phyloP scores from a whole-genome alignment of 1,284 basidiomycete genomes.

The Anthracocystis walkeri region DNA sequence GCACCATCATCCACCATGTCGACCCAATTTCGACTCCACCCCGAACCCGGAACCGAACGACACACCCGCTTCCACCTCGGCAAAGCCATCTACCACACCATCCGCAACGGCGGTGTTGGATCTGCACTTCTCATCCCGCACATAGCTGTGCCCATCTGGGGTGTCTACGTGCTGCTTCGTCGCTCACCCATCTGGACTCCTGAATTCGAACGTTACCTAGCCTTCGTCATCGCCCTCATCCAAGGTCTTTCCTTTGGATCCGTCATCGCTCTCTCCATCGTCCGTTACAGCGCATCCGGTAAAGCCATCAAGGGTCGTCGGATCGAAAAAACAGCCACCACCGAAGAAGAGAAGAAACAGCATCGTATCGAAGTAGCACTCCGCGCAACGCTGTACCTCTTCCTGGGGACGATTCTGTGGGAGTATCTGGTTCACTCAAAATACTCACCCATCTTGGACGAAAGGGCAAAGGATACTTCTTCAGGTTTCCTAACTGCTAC shows the following conservation, averaged over 20 bases:
- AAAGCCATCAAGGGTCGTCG: constrained; percentile 51
- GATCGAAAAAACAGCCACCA: constrained; percentile 40
- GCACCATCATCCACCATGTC: constrained; percentile 23
- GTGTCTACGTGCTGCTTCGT: constrained; percentile 31
- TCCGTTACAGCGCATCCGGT: constrained; percentile 38
- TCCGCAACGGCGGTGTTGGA: constrained; percentile 24
- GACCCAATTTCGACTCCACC: constrained; percentile 38
- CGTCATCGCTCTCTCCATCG: constrained; percentile 24
- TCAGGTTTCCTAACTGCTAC: constrained; percentile 40
- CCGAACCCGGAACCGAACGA: constrained; percentile 35
- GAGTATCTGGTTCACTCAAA: constrained; percentile 50
- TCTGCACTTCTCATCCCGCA: constrained; percentile 27
- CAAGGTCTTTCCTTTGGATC: constrained; percentile 39
- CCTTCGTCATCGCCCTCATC: constrained; percentile 26
- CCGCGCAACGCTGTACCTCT: constrained; percentile 28
- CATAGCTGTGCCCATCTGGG: constrained; percentile 37
- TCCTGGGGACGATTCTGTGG: constrained; percentile 35
- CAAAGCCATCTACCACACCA: constrained; percentile 35
- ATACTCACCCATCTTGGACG: constrained; percentile 33
- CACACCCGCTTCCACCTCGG: constrained; percentile 17
- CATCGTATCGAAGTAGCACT: constrained; percentile 40
- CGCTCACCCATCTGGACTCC: constrained; percentile 26
- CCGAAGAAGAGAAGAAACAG: constrained; percentile 28
- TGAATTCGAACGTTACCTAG: constrained; percentile 26
- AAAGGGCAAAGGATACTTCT: constrained; percentile 26